phyloP scores from a whole-genome alignment of 345 rosid species.

The Citrus glauca region DNA sequence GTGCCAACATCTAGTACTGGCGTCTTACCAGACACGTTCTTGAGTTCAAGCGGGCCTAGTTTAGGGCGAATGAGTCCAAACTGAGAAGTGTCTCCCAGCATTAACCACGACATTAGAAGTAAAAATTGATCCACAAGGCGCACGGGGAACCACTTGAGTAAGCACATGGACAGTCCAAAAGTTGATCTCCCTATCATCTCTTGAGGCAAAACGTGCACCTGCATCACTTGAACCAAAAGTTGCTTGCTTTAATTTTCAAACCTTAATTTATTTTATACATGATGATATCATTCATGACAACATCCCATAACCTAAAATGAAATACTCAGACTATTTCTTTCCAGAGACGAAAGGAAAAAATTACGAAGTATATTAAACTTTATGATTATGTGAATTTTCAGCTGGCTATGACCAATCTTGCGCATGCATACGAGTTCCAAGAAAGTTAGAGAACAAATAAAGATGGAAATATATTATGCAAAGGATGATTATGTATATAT shows the following conservation, averaged over 20 bases:
- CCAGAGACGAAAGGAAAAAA: neutral
- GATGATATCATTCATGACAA: constrained; percentile 2
- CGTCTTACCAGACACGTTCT: constrained; percentile 65
- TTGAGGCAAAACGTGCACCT: constrained; percentile 92
- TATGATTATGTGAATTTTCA: neutral
- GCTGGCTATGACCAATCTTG: constrained; percentile 14
- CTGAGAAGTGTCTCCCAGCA: constrained; percentile 60
- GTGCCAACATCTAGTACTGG: constrained; percentile 87
- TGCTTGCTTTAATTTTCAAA: neutral
- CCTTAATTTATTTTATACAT: neutral
- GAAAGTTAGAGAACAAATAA: constrained; percentile 23
- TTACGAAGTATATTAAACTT: neutral
- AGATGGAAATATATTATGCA: neutral
- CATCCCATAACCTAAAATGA: neutral
- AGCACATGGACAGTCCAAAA: constrained; percentile 68
- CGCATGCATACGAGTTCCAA: constrained; percentile 47
- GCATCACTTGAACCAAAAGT: constrained; percentile 7
- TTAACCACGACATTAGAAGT: constrained; percentile 43
- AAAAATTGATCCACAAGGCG: constrained; percentile 59
- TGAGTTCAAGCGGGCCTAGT: constrained; percentile 77
- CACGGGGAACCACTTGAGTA: constrained; percentile 77
- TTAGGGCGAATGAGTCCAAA: constrained; percentile 63
- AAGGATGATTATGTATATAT: too few species aligned
- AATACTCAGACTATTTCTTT: neutral
- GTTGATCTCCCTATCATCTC: constrained; percentile 81